Percentiles rank a stretch among this genome's conserved stretches.
Conservation (phyloP, 352 stramenopile genomes). For the Aphanomyces astaci region DNA sequence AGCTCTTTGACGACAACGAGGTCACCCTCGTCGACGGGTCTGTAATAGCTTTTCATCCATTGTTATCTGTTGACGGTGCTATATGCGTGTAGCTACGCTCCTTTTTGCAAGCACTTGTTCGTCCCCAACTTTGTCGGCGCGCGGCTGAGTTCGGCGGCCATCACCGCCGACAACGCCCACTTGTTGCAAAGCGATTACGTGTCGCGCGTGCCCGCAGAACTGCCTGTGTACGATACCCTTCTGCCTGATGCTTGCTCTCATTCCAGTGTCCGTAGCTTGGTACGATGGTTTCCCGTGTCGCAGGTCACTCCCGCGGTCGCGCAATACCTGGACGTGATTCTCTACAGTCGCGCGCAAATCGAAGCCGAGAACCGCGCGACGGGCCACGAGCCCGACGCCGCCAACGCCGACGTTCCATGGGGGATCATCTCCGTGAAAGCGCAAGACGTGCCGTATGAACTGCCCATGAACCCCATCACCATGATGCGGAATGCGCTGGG, state of each 20-base stretch:
- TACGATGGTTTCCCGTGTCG: slow-evolving; percentile 88
- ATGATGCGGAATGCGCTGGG: slow-evolving; percentile 97
- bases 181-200: slow-evolving; percentile 92
- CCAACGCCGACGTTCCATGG: slow-evolving; percentile 73
- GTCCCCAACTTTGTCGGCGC: slow-evolving; percentile 90
- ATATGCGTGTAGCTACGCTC: slow-evolving; percentile 80
- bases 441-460: slow-evolving; percentile 91
- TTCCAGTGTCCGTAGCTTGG: slow-evolving; percentile 41
- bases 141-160: slow-evolving; percentile 81
- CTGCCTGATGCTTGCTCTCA: too few relatives aligned
- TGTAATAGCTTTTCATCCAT: too few relatives aligned
- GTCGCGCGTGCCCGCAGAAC: slow-evolving; percentile 89
- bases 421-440: slow-evolving; percentile 97
- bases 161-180: slow-evolving; percentile 90
- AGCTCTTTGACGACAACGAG: slow-evolving; percentile 49
- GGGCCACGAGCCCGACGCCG: slow-evolving; percentile 30
- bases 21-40: slow-evolving; percentile 29
- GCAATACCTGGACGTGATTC: slow-evolving; percentile 96
- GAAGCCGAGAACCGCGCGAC: slow-evolving; percentile 89
- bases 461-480: slow-evolving; percentile 98
- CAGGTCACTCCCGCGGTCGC: slow-evolving; percentile 74
- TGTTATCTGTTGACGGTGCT: too few relatives aligned
- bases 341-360: slow-evolving; percentile 98
- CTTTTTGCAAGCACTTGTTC: slow-evolving; percentile 99
- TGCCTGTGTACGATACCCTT: slow-evolving; percentile 91